Evolutionary conservation across 139 green algal genomes (phyloP), one percentile per base, ranked within the genome.

Genomic region (Dunaliella primolecta): DNA sequence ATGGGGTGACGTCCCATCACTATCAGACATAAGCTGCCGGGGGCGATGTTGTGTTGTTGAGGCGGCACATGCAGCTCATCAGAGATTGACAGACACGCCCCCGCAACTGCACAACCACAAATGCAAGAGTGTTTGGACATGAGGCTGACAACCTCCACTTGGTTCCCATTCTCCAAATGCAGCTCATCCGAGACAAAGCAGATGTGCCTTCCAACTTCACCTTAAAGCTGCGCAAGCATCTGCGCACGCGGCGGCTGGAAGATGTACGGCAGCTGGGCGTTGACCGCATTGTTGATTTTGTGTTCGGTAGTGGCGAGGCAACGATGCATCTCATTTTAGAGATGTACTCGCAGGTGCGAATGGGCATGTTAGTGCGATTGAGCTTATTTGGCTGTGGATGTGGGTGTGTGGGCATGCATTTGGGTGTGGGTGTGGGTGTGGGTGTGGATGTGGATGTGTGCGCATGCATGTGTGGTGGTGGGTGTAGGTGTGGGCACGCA

Each of bases 211-310:
- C 89, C 37, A 98, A 98, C 86, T 98, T 99, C 89, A 95, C 90
- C 0, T 90, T 99, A 25, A 99, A 99, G 93, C 91, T 99, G 85
- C 93, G 97, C 64, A 99, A 99, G 91, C 97, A 99, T 90, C 90
- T 99, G 56, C 93, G 97, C 37, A 95, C 94, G 0, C 90, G 94
- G 29, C 90, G 97, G 25, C 87, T 99, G 55, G 94, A 98, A 83
- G 88, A 92, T 36, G 93, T 99, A 31, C 87, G 88, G 76, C 96
- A 99, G 93, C 92, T 99, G 78, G 97, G 97, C 15, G 92, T 98
- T 33, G 97, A 99, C 89, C 92, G 98, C 76, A 92, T 99, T 35
- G 92, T 98, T 71, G 94, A 98, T 84, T 96, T 99, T 78, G 93
- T 93, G 25, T 98, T 99, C 89, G 95, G 96, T 30, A 88, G 38